Percentiles rank a stretch among this genome's conserved stretches.
Conservation (phyloP, 1,139 yeast genomes). For the Hemisphaericaspora subhashii region DNA sequence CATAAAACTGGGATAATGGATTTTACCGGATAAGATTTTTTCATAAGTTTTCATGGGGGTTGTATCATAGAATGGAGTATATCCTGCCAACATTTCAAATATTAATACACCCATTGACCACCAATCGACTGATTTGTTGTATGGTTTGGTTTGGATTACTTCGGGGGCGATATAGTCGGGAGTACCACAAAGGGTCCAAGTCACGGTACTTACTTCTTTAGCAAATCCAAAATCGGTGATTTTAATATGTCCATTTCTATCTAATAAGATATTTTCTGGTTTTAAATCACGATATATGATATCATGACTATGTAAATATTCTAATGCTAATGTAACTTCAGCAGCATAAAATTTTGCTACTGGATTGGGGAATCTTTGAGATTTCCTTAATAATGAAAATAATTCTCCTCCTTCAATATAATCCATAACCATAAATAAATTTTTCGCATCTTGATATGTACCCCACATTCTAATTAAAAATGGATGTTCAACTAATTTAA, state of each 20-base stretch:
- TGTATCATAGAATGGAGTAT: conserved; percentile 61
- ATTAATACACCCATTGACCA: conserved; percentile 63
- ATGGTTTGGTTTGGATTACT: conserved; percentile 61
- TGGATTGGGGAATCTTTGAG: conserved; percentile 62
- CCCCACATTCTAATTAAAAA: conserved; percentile 67
- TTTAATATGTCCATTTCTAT: conserved; percentile 59
- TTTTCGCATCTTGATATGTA: conserved; percentile 57
- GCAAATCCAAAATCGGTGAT: conserved; percentile 65
- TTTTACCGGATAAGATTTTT: conserved; percentile 53
- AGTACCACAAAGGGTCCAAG: conserved; percentile 64
- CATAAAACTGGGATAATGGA: conserved; percentile 51
- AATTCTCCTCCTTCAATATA: conserved; percentile 65
- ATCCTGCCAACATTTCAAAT: conserved; percentile 63
- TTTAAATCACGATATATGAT: conserved; percentile 61
- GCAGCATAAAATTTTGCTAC: conserved; percentile 67
- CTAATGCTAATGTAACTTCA: conserved; percentile 57
- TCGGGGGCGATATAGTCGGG: conserved; percentile 68
- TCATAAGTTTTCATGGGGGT: conserved; percentile 66
- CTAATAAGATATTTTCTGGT: conserved; percentile 59
- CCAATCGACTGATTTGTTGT: conserved; percentile 64
- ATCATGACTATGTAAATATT: conserved; percentile 57
- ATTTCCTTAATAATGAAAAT: conserved; percentile 54
- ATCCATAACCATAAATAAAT: conserved; percentile 62
- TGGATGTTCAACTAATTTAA: conserved; percentile 58
- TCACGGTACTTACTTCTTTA: conserved; percentile 57